Base-by-base conservation (phyloP, 352 stramenopile genomes). In the Globisporangium cederbergense region DNA sequence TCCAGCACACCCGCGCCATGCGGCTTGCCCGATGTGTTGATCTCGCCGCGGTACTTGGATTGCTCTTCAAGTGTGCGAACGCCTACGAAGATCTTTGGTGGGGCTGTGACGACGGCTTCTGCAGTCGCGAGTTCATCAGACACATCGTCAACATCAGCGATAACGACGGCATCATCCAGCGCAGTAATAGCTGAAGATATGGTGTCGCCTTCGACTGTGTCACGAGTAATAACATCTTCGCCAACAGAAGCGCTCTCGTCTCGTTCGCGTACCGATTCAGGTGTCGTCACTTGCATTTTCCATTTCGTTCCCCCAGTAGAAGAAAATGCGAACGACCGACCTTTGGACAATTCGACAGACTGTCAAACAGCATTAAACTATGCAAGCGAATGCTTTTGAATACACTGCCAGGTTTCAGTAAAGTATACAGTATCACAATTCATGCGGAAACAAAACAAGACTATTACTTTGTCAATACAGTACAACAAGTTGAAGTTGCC, bases 1-100 rank as follows among this genome's bases (percentile, higher is more conserved):
- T 76, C 63, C 14, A 83, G 53, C 25, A 86, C 61, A 0, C 76
- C 81, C 22, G 73, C 20, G 1, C 81, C 78, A n/a, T 85, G 49
- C 9, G 75, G 75, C 2, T 58, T 18, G 16, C 14, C 42, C 70
- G 68, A 56, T 9, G 46, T 30, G 45, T 72, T 66, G 14, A 79
- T 62, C 46, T 83, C 71, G 45, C 76, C 76, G 22, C 66, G 55
- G 32, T 79, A 83, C 20, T 57, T 68, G 30, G 76, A 79, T 11
- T 52, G 51, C 43, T 77, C 72, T 1, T 30, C 18, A 3, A 81
- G 49, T n/a, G 53, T 62, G 43, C 71, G 32, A 16, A 66, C 66
- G 13, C 58, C 66, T 9, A 81, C 61, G 14, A 16, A 5, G 8
- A 14, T 13, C 6, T 34, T 34, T 36, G 49, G 11, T 9, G 25